Conservation (phyloP, 2,329 filamentous ascomycete genomes). For the Graphilbum sp. region DNA sequence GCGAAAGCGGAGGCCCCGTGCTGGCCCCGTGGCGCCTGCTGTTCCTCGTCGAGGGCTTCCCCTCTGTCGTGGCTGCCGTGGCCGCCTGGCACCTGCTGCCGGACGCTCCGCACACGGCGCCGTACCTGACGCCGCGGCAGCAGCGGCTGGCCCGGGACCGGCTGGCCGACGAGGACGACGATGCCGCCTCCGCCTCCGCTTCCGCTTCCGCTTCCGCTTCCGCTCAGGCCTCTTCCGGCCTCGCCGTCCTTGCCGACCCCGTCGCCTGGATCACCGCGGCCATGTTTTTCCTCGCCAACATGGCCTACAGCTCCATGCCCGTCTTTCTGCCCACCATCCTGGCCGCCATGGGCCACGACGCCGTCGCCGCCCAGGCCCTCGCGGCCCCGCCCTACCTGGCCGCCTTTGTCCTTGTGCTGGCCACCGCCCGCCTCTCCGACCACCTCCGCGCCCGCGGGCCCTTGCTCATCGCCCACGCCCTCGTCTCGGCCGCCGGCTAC, state of each 20-base stretch:
- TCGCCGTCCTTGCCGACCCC: slow-evolving; percentile 45
- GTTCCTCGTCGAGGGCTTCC: slow-evolving; percentile 74
- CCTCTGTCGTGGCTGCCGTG: slow-evolving; percentile 58
- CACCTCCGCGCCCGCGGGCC: slow-evolving; percentile 41
- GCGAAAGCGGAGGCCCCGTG: slow-evolving; percentile 25
- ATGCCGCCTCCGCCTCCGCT: too few species aligned
- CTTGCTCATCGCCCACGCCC: slow-evolving; percentile 52
- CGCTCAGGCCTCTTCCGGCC: too few species aligned
- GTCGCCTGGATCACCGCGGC: slow-evolving; percentile 58
- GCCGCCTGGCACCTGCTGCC: slow-evolving; percentile 62
- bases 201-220: too few species aligned
- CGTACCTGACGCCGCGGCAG: slow-evolving; percentile 45
- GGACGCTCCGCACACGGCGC: slow-evolving; percentile 52
- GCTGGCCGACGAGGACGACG: too few species aligned
- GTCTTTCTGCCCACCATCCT: slow-evolving; percentile 78
- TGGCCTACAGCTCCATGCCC: slow-evolving; percentile 74
- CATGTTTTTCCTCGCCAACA: slow-evolving; percentile 80
- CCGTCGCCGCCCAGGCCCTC: slow-evolving; percentile 56
- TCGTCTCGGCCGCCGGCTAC: slow-evolving; percentile 45
- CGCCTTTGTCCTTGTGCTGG: slow-evolving; percentile 55
- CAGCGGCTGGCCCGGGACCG: slow-evolving; percentile 55
- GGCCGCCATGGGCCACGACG: slow-evolving; percentile 55
- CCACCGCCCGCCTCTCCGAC: slow-evolving; percentile 60
- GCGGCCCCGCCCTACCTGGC: slow-evolving; percentile 67
- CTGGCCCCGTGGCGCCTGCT: slow-evolving; percentile 75